Evolutionary conservation across 78 protist species (phyloP).

Genomic region (Anaeramoeba flamelloides): DNA sequence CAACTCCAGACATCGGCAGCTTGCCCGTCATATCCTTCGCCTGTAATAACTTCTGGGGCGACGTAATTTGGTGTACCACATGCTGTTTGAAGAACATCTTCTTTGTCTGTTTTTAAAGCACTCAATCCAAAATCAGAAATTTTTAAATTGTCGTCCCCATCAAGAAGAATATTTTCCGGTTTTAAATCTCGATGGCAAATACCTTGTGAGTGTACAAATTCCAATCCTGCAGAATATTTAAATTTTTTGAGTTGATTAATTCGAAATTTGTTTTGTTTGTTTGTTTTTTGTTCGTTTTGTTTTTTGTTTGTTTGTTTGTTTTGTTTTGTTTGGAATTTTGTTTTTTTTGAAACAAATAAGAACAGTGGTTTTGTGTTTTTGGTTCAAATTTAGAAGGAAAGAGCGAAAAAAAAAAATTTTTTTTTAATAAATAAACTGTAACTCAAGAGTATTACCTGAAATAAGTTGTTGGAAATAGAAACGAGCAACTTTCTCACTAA

Average conservation of each 20-base stretch:
- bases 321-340: too few relatives aligned
- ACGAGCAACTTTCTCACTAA: conserved; percentile 13
- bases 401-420: neutral
- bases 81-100: conserved; percentile 11
- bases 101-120: neutral
- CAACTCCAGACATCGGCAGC: conserved; percentile 49
- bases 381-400: too few relatives aligned
- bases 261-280: too few relatives aligned
- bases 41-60: conserved; percentile 32
- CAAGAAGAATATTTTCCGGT: conserved; percentile 47
- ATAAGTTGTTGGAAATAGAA: conserved; percentile 16
- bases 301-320: too few relatives aligned
- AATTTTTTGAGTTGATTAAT: too few relatives aligned
- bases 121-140: conserved; percentile 46
- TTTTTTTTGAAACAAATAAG: too few relatives aligned
- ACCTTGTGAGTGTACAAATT: conserved; percentile 13
- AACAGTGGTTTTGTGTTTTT: too few relatives aligned
- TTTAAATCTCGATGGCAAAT: conserved; percentile 27
- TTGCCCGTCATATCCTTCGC: conserved; percentile 39
- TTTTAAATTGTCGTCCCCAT: conserved; percentile 27
- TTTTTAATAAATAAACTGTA: neutral
- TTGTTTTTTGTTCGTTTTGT: too few relatives aligned
- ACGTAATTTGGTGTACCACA: conserved; percentile 40
- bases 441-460: too few relatives aligned
- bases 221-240: too few relatives aligned